A percentile compares a stretch with the other conserved stretches of the same genome.
Conservation (phyloP, 495 filamentous ascomycete species). For the Penicillium pulvis region DNA sequence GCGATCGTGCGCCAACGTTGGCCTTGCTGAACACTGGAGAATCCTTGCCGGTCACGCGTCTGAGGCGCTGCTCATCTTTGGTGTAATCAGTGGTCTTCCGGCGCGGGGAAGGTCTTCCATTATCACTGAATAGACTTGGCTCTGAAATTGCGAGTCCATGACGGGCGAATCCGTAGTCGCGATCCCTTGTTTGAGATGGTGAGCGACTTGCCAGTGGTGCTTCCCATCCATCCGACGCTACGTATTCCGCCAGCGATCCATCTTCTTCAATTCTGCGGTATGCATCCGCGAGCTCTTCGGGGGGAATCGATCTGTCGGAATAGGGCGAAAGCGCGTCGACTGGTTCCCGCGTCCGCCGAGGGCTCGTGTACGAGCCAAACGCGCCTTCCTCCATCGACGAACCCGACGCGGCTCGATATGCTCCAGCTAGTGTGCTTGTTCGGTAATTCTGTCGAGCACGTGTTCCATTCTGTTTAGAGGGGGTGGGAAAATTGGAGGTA, state of each 20-base stretch:
- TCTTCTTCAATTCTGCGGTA: slow-evolving; percentile 51
- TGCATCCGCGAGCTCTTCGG: slow-evolving; percentile 43
- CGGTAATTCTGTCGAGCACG: slow-evolving; percentile 35
- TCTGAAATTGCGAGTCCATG: slow-evolving; percentile 26
- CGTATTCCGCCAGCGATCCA: slow-evolving; percentile 40
- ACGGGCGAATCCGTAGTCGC: slow-evolving; percentile 11
- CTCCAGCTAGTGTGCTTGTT: slow-evolving; percentile 41
- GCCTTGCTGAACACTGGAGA: slow-evolving; percentile 52
- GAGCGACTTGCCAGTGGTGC: slow-evolving; percentile 21
- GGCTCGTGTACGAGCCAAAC: slow-evolving; percentile 22
- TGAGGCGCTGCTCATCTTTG: slow-evolving; percentile 48
- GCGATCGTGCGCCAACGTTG: slow-evolving; percentile 33
- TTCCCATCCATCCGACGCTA: slow-evolving; percentile 33
- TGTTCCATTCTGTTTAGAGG: slow-evolving; percentile 31
- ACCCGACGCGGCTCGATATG: slow-evolving; percentile 34
- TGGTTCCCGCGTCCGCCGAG: slow-evolving; percentile 17
- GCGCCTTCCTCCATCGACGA: slow-evolving; percentile 28
- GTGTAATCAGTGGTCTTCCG: slow-evolving; percentile 40
- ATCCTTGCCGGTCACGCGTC: slow-evolving; percentile 43
- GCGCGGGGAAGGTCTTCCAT: slow-evolving; percentile 33
- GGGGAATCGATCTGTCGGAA: slow-evolving; percentile 43
- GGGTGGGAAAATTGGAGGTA: slow-evolving; percentile 31
- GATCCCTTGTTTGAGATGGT: slow-evolving; percentile 28
- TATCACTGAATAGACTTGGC: slow-evolving; percentile 32
- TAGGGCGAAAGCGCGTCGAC: slow-evolving; percentile 19